Base-by-base conservation (phyloP, 495 filamentous ascomycete genomes). In the Daldinia loculata region DNA sequence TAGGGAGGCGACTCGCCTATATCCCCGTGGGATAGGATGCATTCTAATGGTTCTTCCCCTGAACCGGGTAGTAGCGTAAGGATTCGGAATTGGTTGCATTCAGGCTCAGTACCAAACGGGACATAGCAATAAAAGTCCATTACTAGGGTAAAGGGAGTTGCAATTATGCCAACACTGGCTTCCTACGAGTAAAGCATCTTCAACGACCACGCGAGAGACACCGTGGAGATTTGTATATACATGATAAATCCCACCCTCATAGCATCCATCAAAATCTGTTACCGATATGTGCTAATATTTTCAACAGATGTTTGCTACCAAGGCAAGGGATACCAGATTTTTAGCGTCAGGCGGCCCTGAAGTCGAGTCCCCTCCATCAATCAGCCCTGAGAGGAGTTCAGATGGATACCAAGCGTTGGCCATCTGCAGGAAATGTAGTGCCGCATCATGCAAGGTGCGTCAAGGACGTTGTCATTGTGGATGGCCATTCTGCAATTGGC, bases 1-100 rank as follows among this genome's bases (percentile, higher is more conserved):
- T 75, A 76, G 14, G 72, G 59, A 55, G 68, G 69, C 9, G 76
- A 70, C 24, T 62, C 8, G 71, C 41, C 59, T 45, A 74, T 59
- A 36, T 67, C 55, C 19, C 57, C 67, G 32, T 74, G 66, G 24
- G 60, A 58, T 3, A 70, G 45, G 29, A 70, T 26, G 48, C 66
- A 66, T 63, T 70, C 62, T 38, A 74, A 11, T 14, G 53, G 52
- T 11, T 67, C 58, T 19, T 62, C 53, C 30, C n/a, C 48, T 24
- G 55, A 63, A 9, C 69, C 59, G 15, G 69, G 69, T 6, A 72
- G 29, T n/a, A 72, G 19, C 1, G 69, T 72, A 30, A 72, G 64
- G 3, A 67, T 67, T 48, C 69, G 69, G n/a, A 72, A 72, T 17
- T 72, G 53, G 9, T 32, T 63, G 5, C 69, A 67, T 0, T 63